Base-by-base conservation (phyloP, 805 yeast genomes). In the Metschnikowia matae region DNA sequence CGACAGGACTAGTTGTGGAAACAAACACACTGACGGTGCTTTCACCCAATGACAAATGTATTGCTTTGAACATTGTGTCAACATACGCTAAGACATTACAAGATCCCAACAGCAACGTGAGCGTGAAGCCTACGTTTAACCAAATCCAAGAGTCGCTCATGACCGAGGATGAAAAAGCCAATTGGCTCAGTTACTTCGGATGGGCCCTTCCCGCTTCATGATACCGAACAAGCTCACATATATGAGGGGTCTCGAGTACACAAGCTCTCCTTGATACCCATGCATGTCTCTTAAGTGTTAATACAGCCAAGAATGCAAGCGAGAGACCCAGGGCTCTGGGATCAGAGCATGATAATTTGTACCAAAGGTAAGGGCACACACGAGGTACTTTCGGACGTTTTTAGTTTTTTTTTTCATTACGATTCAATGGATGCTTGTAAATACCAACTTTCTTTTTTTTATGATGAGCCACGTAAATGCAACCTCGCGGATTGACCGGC, bases 31-130 rank as follows among this genome's bases (percentile, higher is more conserved):
- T 18, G 33, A 11, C 51, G 7, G 43, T 44, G 13, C 44, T 54
- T 11, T 26, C 52, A 5, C 57, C 60, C 32, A 55, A 51, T 20
- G 55, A 56, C 18, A 49, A 54, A 35, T 51, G 58, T 40, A 48
- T 55, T 21, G 60, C 60, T 6, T 40, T 49, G 43, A 52, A 48
- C 32, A 39, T 54, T 11, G 21, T 54, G 6, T 42, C 39, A 8
- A 44, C 50, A 2, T 54, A 46, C 37, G 13, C 36, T 10, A 32
- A 38, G 7, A 36, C 20, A 8, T 10, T 39, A 18, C 49, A 33
- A 13, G 26, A 44, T 26, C 36, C 29, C 8, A 32, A 29, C 4
- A 36, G 37, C 14, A 42, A 18, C 1, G 15, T 17, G 3, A 33
- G 21, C 17, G 43, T 55, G 17, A 46, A 21, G 26, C 49, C 48